A percentile compares a stretch with the other conserved stretches of the same genome.
Conservation (phyloP, 495 filamentous ascomycete genomes). For the Hypomontagnella monticulosa region DNA sequence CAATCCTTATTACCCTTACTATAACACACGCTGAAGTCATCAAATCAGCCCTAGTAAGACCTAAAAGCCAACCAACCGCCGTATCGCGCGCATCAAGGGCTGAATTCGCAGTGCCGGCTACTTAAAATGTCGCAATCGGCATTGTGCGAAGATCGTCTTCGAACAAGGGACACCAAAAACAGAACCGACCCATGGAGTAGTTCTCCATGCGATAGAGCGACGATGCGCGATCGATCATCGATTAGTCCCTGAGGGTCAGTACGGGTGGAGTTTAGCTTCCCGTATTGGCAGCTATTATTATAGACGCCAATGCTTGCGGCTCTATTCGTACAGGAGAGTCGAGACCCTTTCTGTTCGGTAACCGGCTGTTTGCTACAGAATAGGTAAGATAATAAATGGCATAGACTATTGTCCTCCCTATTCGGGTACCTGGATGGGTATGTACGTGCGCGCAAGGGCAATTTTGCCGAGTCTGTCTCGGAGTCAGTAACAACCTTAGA, state of each 20-base stretch:
- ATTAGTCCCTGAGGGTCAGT: not conserved
- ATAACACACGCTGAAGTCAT: conserved; percentile 25
- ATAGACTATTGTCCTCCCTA: conserved; percentile 26
- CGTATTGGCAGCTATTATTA: conserved; percentile 16
- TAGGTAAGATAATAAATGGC: conserved; percentile 16
- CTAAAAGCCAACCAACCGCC: conserved; percentile 13
- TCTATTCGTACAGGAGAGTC: conserved; percentile 3
- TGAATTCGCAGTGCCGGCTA: not conserved
- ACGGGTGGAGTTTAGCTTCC: conserved; percentile 18
- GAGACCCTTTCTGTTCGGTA: conserved; percentile 13
- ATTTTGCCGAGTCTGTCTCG: conserved; percentile 17
- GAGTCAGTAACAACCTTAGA: conserved; percentile 16
- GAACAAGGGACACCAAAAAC: conserved; percentile 5
- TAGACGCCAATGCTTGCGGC: conserved; percentile 14
- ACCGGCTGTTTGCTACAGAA: conserved; percentile 13
- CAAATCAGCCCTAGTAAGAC: conserved; percentile 24
- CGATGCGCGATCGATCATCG: conserved; percentile 8
- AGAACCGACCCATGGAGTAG: not conserved
- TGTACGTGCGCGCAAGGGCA: not conserved
- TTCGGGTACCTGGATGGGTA: conserved; percentile 2
- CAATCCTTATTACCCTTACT: not conserved
- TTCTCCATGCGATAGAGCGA: not conserved
- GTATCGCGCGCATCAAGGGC: not conserved
- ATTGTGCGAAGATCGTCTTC: conserved; percentile 16
- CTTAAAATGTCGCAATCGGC: conserved; percentile 14